Base-by-base conservation (phyloP, 208 protist species). In the Leishmania lainsoni region DNA sequence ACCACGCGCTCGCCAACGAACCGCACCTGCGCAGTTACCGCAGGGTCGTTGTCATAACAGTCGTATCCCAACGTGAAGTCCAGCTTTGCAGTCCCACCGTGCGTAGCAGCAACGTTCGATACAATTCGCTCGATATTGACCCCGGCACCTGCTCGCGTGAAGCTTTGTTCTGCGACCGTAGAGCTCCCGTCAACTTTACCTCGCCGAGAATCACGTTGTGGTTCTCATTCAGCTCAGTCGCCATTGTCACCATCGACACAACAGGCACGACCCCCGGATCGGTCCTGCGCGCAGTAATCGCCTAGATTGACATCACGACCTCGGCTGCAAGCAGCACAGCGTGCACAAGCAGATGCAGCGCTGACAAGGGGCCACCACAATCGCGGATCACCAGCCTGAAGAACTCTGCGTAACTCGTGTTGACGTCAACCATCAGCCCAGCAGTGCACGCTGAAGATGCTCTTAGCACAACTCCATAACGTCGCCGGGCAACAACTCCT, bases 191-290 rank as follows among this genome's bases (percentile, higher is more conserved):
- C 75, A 95, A 78, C 76, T 90, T 87, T 32, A 90, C 86, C 65
- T 83, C 78, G 78, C 92, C 86, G 26, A 87, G 89, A 51, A 95
- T 93, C 52, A 95, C 88, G 73, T 92, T 95, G 84, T 93, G 86
- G 86, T 86, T 92, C 76, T 84, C 86, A 39, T 82, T 88, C 8
- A 83, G 77, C 10, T 89, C 91, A 48, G 86, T 85, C 56, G 83
- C 83, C 72, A 95, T 84, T 39, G 88, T 90, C 42, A 89, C 83
- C 20, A 93, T 82, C 66, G 84, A 89, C 14, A 95, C 81, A 63
- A 93, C 91, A 0, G 89, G 89, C 61, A 86, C 87, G 14, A 79
- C 49, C 48, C 81, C 75, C 59, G 86, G 83, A 54, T 87, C 79
- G 48, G 90, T 83, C 77, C 85, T 85, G 74, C 90, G 89, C 59